Evolutionary conservation across 2,329 filamentous ascomycete species (phyloP).

Genomic region (Gnomoniopsis smithogilvyi): DNA sequence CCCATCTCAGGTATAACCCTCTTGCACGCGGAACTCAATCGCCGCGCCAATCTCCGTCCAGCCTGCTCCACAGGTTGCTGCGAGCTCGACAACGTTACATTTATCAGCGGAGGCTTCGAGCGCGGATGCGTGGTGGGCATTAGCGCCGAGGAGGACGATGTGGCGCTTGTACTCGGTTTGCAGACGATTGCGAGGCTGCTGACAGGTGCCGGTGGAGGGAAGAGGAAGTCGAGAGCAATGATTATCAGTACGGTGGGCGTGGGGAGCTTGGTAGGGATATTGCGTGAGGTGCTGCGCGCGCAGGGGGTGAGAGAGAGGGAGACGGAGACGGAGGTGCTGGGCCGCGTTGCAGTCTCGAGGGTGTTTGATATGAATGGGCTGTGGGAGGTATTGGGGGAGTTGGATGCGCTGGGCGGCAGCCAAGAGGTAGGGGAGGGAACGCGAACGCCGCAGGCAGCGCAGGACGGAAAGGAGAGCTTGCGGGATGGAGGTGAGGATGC

Average conservation of each 20-base stretch:
- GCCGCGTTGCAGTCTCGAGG: conserved; percentile 49
- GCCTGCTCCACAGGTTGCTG: conserved; percentile 39
- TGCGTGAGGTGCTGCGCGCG: conserved; percentile 38
- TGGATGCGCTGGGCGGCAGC: conserved; percentile 29
- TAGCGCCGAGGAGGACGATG: conserved; percentile 49
- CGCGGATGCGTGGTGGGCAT: conserved; percentile 51
- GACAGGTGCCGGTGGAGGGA: conserved; percentile 10
- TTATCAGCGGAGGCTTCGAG: conserved; percentile 39
- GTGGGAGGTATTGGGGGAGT: conserved; percentile 53
- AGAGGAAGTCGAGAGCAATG: conserved; percentile 31
- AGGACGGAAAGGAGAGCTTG: neutral
- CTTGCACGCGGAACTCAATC: conserved; percentile 34
- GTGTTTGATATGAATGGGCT: conserved; percentile 59
- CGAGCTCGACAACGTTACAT: conserved; percentile 47
- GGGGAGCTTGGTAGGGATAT: conserved; percentile 35
- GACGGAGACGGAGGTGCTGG: conserved; percentile 37
- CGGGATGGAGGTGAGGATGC: no score
- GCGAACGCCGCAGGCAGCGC: neutral
- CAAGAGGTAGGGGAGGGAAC: neutral
- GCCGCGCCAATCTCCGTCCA: conserved; percentile 28
- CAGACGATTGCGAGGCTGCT: neutral
- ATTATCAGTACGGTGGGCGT: conserved; percentile 48
- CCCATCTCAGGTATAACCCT: conserved; percentile 44
- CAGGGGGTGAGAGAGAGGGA: conserved; percentile 26
- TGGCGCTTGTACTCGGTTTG: conserved; percentile 43